Base-by-base conservation (phyloP, 1,284 basidiomycete species). In the Volvariella volvacea region DNA sequence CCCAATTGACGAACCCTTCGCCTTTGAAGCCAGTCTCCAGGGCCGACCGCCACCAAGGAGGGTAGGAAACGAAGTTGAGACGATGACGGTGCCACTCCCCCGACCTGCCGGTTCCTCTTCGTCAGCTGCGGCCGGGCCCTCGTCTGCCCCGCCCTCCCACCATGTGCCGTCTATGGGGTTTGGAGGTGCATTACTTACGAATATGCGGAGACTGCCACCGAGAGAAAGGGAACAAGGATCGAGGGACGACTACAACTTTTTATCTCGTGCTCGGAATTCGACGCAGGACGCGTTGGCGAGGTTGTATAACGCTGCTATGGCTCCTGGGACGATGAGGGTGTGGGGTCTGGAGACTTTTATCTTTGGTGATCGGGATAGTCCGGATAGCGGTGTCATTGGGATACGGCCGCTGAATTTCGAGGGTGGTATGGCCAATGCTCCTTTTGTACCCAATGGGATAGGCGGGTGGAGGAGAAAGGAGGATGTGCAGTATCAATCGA, bases 101-200 rank as follows among this genome's bases (percentile, higher is more conserved):
- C n/a, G n/a, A n/a, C 7, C 43, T 53, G 10, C 50, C 54, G 8
- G 52, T 41, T 15, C 31, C 43, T 37, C 41, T 32, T 19, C 45
- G 39, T 19, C 39, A 17, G 25, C 22, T 12, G 25, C 25, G 25
- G 12, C 12, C 25, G 21, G 17, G 44, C 22, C 42, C 49, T 19
- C 25, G 47, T 28, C 69, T 15, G 72, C 72, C 2, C 63, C 71
- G 7, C 66, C 67, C 8, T 77, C 78, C 7, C 78, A 76, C 44
- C 78, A 78, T 50, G 61, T 68, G 9, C 80, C 80, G 19, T 49
- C 64, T 2, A 74, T 86, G 66, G 79, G 79, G 20, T 61, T 87
- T 21, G 84, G 84, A 15, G 84, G 84, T n/a, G 83, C 78, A 1
- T 52, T 87, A 2, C 63, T 85, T 8, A 67, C 80, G 2, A 52